Conservation (phyloP, 352 stramenopile species). For the Pythium oligandrum region DNA sequence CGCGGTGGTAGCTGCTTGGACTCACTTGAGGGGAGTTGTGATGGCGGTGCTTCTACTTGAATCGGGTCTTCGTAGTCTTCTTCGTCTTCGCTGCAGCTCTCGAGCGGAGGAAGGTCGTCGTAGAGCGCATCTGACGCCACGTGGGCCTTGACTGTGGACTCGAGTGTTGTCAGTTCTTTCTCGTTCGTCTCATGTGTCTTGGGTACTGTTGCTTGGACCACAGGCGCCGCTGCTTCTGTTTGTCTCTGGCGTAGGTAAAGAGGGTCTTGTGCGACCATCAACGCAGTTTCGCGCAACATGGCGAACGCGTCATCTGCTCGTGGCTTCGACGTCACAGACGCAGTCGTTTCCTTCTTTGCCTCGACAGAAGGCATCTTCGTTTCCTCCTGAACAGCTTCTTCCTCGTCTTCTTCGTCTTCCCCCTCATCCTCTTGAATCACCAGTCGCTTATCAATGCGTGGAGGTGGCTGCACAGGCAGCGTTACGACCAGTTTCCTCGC, state of each 20-base stretch:
- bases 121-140: slow-evolving; percentile 12
- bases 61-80: slow-evolving; percentile 4
- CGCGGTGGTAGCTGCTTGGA: not conserved
- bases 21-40: not conserved
- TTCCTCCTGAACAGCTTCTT: not conserved
- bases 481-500: slow-evolving; percentile 67
- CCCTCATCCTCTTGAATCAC: slow-evolving; percentile 27
- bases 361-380: not conserved
- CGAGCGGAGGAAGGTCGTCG: slow-evolving; percentile 48
- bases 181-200: not conserved
- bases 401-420: slow-evolving; percentile 9
- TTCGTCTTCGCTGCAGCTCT: slow-evolving; percentile 54
- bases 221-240: not conserved
- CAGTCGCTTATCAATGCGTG: slow-evolving; percentile 16
- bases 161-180: not conserved
- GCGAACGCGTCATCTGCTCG: slow-evolving; percentile 38
- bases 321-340: not conserved
- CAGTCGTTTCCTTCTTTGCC: not conserved
- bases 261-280: slow-evolving; percentile 66
- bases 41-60: too few relatives aligned
- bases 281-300: slow-evolving; percentile 55
- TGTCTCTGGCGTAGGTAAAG: slow-evolving; percentile 23
- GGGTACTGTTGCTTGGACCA: not conserved
- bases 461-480: slow-evolving; percentile 65
- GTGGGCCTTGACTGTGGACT: slow-evolving; percentile 6